A percentile compares a stretch with the other conserved stretches of the same genome.
Conservation (phyloP, 2,329 filamentous ascomycete genomes). For the Zymoseptoria pseudotritici region DNA sequence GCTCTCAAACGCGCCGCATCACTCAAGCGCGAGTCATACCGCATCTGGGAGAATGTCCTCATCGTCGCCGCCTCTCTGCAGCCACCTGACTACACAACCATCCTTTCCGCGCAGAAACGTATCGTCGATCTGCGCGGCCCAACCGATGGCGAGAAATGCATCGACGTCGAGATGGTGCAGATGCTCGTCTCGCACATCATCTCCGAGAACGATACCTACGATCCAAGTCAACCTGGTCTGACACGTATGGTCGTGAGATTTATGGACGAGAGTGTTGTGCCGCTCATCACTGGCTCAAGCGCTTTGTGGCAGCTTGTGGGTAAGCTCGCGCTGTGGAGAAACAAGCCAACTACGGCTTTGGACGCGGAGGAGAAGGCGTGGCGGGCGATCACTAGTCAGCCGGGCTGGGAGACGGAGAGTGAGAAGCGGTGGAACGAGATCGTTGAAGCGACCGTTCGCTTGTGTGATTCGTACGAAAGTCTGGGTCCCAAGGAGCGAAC, state of each 20-base stretch:
- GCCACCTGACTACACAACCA: slow-evolving; percentile 67
- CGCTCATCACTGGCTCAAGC: slow-evolving; percentile 73
- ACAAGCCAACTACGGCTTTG: slow-evolving; percentile 63
- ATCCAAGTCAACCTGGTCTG: slow-evolving; percentile 40
- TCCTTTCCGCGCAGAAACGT: slow-evolving; percentile 65
- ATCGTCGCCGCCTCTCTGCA: slow-evolving; percentile 72
- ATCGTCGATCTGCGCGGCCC: slow-evolving; percentile 65
- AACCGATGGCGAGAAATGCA: slow-evolving; percentile 62
- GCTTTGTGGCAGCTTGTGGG: slow-evolving; percentile 71
- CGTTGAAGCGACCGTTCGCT: slow-evolving; percentile 68
- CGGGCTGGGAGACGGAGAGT: slow-evolving; percentile 50
- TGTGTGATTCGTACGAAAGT: slow-evolving; percentile 78
- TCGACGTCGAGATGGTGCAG: slow-evolving; percentile 67
- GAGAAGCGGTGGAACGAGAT: slow-evolving; percentile 62
- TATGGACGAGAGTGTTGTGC: slow-evolving; percentile 66
- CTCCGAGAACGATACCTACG: slow-evolving; percentile 39
- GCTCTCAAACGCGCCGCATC: slow-evolving; percentile 83
- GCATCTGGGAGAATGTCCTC: slow-evolving; percentile 95
- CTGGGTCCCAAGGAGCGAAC: slow-evolving; percentile 47
- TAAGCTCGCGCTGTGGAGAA: slow-evolving; percentile 64
- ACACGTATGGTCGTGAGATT: slow-evolving; percentile 61
- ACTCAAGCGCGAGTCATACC: slow-evolving; percentile 76
- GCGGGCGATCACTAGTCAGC: slow-evolving; percentile 59
- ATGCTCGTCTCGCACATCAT: slow-evolving; percentile 67
- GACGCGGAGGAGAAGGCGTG: slow-evolving; percentile 85